These are phyloP conservation scores for Aureobasidium sp. DNA, from an alignment of 2,329 filamentous ascomycete species.

Conservation along the genomic window DNA sequence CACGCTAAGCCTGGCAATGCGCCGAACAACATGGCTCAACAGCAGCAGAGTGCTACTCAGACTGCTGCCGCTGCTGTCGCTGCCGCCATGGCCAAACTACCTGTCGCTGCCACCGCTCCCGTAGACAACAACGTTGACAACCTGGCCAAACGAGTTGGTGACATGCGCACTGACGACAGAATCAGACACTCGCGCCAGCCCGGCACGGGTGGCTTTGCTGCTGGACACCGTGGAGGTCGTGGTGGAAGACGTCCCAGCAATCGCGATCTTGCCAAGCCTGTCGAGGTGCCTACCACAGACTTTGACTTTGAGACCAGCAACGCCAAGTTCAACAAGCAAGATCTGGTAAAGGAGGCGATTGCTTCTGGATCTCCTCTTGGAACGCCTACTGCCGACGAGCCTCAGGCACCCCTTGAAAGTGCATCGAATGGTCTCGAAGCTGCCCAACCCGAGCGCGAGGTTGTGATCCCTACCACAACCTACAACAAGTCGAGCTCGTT, in stretches of 20 bases:
- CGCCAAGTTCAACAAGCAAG: slow-evolving; percentile 83
- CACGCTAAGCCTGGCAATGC: slow-evolving; percentile 31
- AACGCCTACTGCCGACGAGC: slow-evolving; percentile 42
- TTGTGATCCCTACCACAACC: slow-evolving; percentile 37
- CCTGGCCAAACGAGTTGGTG: slow-evolving; percentile 65
- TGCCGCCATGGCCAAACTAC: slow-evolving; percentile 68
- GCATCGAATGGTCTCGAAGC: slow-evolving; percentile 33
- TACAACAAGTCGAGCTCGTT: slow-evolving; percentile 91
- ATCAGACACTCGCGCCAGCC: slow-evolving; percentile 45
- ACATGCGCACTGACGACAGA: slow-evolving; percentile 61
- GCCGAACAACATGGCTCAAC: slow-evolving; percentile 28
- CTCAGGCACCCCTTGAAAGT: slow-evolving; percentile 21
- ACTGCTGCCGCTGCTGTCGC: slow-evolving; percentile 72
- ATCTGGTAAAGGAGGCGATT: slow-evolving; percentile 81
- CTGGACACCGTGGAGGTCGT: slow-evolving; percentile 36
- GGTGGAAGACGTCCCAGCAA: slow-evolving; percentile 29
- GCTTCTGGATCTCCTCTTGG: slow-evolving; percentile 64
- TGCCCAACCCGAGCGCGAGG: slow-evolving; percentile 32
- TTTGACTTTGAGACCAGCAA: slow-evolving; percentile 87
- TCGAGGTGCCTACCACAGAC: slow-evolving; percentile 84
- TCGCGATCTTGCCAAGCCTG: slow-evolving; percentile 42
- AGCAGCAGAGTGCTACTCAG: slow-evolving; percentile 59
- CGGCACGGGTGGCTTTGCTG: slow-evolving; percentile 34
- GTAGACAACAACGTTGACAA: slow-evolving; percentile 48
- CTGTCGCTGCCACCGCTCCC: slow-evolving; percentile 22